Conservation (phyloP, 78 protist genomes). For the Pelomyxa schiedti region DNA sequence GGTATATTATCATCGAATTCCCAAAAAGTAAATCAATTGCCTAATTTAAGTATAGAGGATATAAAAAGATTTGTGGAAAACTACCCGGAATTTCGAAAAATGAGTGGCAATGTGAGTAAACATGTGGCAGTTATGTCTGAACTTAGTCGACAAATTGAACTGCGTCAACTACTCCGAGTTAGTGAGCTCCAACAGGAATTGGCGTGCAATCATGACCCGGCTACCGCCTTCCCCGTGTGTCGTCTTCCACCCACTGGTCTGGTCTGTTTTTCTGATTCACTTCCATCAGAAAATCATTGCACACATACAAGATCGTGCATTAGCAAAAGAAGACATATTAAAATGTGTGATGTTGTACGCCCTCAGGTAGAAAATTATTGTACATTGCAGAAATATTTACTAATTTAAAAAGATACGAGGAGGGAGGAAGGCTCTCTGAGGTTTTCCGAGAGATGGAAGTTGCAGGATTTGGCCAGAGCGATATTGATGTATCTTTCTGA, state of each 20-base stretch:
- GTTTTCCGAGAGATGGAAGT: no score
- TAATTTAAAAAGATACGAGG: no score
- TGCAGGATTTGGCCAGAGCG: background rate
- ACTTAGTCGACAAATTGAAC: conserved; percentile 24
- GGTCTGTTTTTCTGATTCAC: background rate
- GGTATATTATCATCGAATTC: conserved; percentile 4
- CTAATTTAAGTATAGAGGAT: conserved; percentile 53
- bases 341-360: no score
- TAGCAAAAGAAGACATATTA: no score
- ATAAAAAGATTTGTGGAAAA: conserved; percentile 75
- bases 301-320: background rate
- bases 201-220: conserved; percentile 53
- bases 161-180: conserved; percentile 33
- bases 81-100: conserved; percentile 81
- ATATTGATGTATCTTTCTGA: background rate
- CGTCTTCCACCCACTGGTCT: background rate
- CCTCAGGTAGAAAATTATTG: no score
- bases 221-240: background rate
- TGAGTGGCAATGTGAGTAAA: conserved; percentile 65
- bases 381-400: no score
- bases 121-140: conserved; percentile 68
- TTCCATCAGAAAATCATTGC: background rate
- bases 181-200: conserved; percentile 85
- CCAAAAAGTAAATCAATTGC: background rate
- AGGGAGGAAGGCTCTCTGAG: no score